phyloP scores from a whole-genome alignment of 2,329 filamentous ascomycete species.

The Aureobasidium sp. region DNA sequence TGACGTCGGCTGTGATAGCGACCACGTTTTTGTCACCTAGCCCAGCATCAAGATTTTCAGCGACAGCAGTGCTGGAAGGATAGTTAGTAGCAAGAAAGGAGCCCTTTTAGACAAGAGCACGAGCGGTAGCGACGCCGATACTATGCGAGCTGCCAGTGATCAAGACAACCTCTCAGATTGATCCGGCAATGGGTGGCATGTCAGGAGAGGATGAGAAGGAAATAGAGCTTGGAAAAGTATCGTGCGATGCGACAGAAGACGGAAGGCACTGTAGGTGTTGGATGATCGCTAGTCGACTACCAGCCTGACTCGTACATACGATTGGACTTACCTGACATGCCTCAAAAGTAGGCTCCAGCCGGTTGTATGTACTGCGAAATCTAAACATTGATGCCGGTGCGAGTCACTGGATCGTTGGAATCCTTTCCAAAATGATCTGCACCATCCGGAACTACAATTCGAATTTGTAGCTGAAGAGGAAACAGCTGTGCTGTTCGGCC shows the following conservation, averaged over 20 bases:
- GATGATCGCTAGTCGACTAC: background rate
- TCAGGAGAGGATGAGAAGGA: too few species aligned
- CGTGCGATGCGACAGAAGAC: background rate
- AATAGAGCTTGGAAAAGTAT: background rate
- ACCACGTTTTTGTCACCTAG: constrained; percentile 43
- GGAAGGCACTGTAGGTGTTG: background rate
- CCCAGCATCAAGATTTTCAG: constrained; percentile 46
- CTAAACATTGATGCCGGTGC: too few species aligned
- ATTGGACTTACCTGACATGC: background rate
- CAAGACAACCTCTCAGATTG: constrained; percentile 27
- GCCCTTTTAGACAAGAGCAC: constrained; percentile 34
- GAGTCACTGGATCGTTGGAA: background rate
- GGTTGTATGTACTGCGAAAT: too few species aligned
- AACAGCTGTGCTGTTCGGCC: background rate
- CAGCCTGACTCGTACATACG: too few species aligned
- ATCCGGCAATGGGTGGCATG: background rate
- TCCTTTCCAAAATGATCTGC: too few species aligned
- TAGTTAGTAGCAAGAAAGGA: constrained; percentile 49
- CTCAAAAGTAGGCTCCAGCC: background rate
- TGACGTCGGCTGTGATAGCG: constrained; percentile 52
- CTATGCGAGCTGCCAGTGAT: constrained; percentile 36
- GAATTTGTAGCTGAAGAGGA: background rate
- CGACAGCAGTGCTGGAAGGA: constrained; percentile 47
- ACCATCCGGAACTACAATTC: too few species aligned
- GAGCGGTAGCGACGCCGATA: constrained; percentile 35